Evolutionary conservation across 148 eudicot genomes (phyloP), one percentile per base, ranked within the genome.

Genomic region (Fallopia convolvulus): DNA sequence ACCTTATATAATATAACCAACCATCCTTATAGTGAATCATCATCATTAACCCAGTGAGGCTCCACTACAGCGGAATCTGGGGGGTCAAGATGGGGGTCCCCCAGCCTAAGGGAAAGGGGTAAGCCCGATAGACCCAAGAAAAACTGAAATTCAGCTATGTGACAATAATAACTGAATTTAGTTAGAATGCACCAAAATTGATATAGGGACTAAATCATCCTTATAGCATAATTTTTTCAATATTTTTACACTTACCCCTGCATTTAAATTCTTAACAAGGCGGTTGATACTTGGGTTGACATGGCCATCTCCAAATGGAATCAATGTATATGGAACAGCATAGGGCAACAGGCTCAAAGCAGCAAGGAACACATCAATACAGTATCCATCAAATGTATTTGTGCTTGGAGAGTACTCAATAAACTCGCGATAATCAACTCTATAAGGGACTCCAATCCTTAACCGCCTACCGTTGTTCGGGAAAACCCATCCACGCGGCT

Each of bases 401-500:
- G 75, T 73, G 55, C 75, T 48, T 26, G 50, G 50, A 73, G 32
- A 42, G 75, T 73, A 73, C 21, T 32, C 40, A 73, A 73, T 73
- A 33, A 73, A 73, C 14, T 73, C 75, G 9, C 55, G 50, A 75
- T 80, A 93, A 82, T 86, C 84, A 17, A 85, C 86, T 32, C 96
- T 84, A 61, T 84, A 33, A 23, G 98, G 98, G 32, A 93, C 89
- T 52, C 92, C 98, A 71, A 91, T 84, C 77, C 80, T 88, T 55
- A 93, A 77, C 26, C 7, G 80, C 72, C 77, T 86, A 18, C 91
- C 98, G 15, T 86, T 86, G 78, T 83, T 77, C 5, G 96, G 92
- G 52, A 89, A 91, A 81, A 87, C 90, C 96, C 98, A 91, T 39
- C 98, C 98, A 8, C 90, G 89, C 42, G 98, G 98, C 79, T 75